Evolutionary conservation across 75 land plant species (phyloP), one percentile per base, ranked within the genome.

Genomic region (Cunninghamia lanceolata): DNA sequence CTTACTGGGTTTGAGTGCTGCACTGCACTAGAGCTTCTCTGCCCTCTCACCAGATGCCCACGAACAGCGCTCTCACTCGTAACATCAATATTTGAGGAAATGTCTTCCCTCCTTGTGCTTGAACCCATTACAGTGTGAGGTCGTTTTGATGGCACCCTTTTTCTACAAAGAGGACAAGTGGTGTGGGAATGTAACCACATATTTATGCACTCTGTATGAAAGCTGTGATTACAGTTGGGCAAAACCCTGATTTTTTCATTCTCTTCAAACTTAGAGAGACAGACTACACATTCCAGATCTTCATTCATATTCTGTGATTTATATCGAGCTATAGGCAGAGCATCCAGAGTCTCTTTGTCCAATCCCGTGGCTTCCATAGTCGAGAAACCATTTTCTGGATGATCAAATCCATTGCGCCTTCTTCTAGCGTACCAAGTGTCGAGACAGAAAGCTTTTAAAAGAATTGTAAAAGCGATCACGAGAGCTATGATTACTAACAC

Each of bases 121-220:
- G 68, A 63, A 63, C 28, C 25, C 9, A 6, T 28, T 63, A 63
- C 1, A 28, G 7, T 63, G 8, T n/a, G 68, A 63, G 68, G 7
- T 25, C n/a, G 8, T 25, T 1, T 63, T 0, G 68, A 7, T 1
- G 9, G 0, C 1, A 63, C 30, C 30, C 68, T 63, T 63, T 25
- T 46, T 75, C 96, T 88, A 50, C 95, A 94, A 36, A 94, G 89
- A 15, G 96, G 96, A 85, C 96, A 95, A 9, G 92, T 92, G 36
- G 88, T 85, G 43, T 95, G 94, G 14, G 90, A 88, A 32, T 85
- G 76, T 35, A 94, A 84, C 96, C 95, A 95, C 87, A 81, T 87
- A 87, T 94, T 92, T 14, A 95, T 94, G 85, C 96, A 95, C 7
- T 87, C 87, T n/a, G 84, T 71, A 70, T 95, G 96, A 88, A 95